These are phyloP conservation scores for Talaromyces stipitatus DNA, from an alignment of 495 filamentous ascomycete species.

Conservation along the genomic window DNA sequence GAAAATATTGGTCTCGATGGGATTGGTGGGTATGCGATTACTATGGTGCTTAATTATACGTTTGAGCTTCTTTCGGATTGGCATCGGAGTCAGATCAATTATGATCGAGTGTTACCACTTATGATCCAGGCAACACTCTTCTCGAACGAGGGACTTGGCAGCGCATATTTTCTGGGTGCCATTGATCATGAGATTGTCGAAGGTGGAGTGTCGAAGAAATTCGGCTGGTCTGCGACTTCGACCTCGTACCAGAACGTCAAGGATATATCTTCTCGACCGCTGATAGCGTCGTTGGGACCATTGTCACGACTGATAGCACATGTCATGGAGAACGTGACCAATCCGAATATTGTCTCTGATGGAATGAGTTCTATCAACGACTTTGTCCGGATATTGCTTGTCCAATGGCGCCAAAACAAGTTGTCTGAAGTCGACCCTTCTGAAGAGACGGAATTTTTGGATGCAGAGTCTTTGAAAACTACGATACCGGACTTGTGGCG, in stretches of 20 bases:
- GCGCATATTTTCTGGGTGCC: conserved; percentile 71
- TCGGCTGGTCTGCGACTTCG: conserved; percentile 63
- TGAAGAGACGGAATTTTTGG: conserved; percentile 63
- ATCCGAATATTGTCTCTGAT: conserved; percentile 53
- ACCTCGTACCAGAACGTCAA: conserved; percentile 50
- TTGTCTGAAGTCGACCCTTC: conserved; percentile 74
- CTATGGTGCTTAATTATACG: conserved; percentile 68
- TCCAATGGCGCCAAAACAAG: conserved; percentile 81
- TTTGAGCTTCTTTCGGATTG: conserved; percentile 65
- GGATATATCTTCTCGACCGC: conserved; percentile 52
- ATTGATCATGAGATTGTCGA: conserved; percentile 70
- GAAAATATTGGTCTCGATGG: conserved; percentile 40
- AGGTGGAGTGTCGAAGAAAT: conserved; percentile 46
- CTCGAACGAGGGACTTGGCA: conserved; percentile 68
- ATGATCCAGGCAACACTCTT: conserved; percentile 60
- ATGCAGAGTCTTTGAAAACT: conserved; percentile 56
- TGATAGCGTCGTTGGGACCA: conserved; percentile 71
- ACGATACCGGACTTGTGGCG: conserved; percentile 79
- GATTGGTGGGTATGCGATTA: conserved; percentile 53
- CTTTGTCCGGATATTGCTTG: conserved; percentile 62
- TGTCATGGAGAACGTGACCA: conserved; percentile 56
- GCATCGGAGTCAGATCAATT: conserved; percentile 53
- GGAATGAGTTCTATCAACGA: conserved; percentile 63
- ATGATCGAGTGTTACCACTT: conserved; percentile 66
- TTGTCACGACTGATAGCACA: conserved; percentile 71